Evolutionary conservation across 73 alveolate genomes (phyloP), one percentile per base, ranked within the genome.

Genomic region (Blepharisma stoltei): DNA sequence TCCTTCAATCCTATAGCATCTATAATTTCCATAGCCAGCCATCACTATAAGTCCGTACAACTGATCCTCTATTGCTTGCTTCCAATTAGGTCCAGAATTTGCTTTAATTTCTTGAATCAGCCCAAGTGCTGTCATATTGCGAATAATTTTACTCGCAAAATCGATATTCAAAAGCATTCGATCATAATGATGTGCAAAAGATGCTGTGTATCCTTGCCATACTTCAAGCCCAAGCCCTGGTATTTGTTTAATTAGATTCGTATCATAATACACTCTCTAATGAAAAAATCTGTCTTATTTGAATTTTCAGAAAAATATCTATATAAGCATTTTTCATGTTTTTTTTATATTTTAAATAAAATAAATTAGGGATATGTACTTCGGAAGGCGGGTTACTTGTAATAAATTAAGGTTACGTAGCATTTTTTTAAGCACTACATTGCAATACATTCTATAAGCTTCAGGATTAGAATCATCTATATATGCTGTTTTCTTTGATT

Each of bases 1-100:
- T 9, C 73, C 45, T 60, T 60, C 73, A 9, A 60, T 60, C 23
- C 46, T 60, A 60, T 60, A 60, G 5, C 73, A 60, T 60, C 23
- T 60, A 25, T 14, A 60, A 60, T 60, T 60, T 14, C 73, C 73
- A 25, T 60, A 60, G 2, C 23, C 21, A 1, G 65, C 65, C 65
- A 50, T 50, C 27, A 50, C 65, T 14, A 50, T 50, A 3, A 50
- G n/a, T 11, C 65, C 65, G 4, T 50, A 14, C 21, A 50, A 14
- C 65, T 50, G 65, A 18, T 50, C 21, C 27, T 50, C 21, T 11
- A 50, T 50, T 14, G n/a, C n/a, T 18, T 50, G 65, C 21, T 4
- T 18, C 65, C n/a, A 50, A 18, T 50, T 50, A 3, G n/a, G 6
- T 14, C 65, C 65, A 14, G n/a, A 18, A 50, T 11, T 0, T 18